Evolutionary conservation across 768 basidiomycete genomes (phyloP), one percentile per base, ranked within the genome.

Genomic region (Tricholoma furcatifolium): DNA sequence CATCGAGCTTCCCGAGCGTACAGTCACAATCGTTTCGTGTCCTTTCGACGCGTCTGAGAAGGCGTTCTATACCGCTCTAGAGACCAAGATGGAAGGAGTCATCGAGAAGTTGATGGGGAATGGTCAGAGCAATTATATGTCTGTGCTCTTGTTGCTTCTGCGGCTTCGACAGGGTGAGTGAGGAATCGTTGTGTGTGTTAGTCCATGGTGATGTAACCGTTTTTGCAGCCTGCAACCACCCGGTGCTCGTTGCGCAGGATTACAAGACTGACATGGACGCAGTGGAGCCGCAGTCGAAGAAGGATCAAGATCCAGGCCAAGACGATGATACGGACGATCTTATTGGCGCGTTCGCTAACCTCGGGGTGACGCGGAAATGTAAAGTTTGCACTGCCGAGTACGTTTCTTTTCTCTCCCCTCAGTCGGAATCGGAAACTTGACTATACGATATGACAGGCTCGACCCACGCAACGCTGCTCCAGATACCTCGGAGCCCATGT

Each of bases 91-190:
- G 78, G 77, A 77, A 18, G 71, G 74, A 20, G 77, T 76, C 17
- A 80, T 95, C 45, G 81, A 90, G 63, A 87, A 86, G 62, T 74
- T 91, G 40, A 78, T 85, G 67, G 67, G 72, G 4, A 72, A 80
- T 23, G 76, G 77, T 43, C 77, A 82, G 17, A 79, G 79, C 57
- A 82, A 76, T 42, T 90, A 91, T 64, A 88, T 87, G 0, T 79
- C 80, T 32, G 83, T 91, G 5, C 72, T 91, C 59, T 73, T 88
- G 14, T 65, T 91, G 30, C 76, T 91, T 56, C 78, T 97, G 43
- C 82, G 96, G 27, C 75, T 98, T 43, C 85, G 96, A 24, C 96
- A 99, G 80, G 92, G 95, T 88, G 55, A 24, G 77, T 65, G 20
- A 20, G 27, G 43, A 51, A 23, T 45, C n/a, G 21, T 20, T 15